Base-by-base conservation (phyloP, 2,329 filamentous ascomycete genomes). In the Didymella glomerata region DNA sequence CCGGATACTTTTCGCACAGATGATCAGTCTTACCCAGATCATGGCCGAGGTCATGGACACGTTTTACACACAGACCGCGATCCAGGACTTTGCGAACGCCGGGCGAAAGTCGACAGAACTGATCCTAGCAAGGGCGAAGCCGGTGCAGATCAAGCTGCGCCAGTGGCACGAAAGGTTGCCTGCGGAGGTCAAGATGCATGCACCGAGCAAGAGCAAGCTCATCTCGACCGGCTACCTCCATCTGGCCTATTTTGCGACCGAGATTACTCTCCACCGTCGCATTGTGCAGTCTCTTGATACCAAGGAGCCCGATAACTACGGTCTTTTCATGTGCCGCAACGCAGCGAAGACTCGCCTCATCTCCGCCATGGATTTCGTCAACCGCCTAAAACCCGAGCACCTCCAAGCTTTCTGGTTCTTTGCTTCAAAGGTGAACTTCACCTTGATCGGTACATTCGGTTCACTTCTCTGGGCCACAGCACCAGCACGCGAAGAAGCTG, bases 301-400 rank as follows among this genome's bases (percentile, higher is more conserved):
- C 0, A 77, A 81, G 1, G 77, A 79, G 16, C 82, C 80, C 20
- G 92, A 96, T 72, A 85, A 89, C 0, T 96, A 97, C 69, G 87
- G 96, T 48, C 86, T 93, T 54, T 92, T 96, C 77, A 97, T 97
- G 68, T 97, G 93, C 78, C 92, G 94, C 52, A 93, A 90, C 57
- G 94, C 94, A 4, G 94, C 94, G 52, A 97, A 97, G 77, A 96
- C 94, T 0, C 90, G 94, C 6, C 85, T 98, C 32, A 97, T 97
- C 72, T 96, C 91, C 22, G 93, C 93, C 64, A 96, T 98, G 91
- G 94, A 98, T 76, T 97, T 97, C 77, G 93, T 97, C 69, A 97
- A 97, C 78, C 89, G 94, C 0, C 85, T 98, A 30, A 92, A 90
- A 44, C 92, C 92, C 0, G 87, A 89, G 34, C 93, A 98, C 70